Conservation (phyloP, 306 rosid species). For the Quercus mongolica region DNA sequence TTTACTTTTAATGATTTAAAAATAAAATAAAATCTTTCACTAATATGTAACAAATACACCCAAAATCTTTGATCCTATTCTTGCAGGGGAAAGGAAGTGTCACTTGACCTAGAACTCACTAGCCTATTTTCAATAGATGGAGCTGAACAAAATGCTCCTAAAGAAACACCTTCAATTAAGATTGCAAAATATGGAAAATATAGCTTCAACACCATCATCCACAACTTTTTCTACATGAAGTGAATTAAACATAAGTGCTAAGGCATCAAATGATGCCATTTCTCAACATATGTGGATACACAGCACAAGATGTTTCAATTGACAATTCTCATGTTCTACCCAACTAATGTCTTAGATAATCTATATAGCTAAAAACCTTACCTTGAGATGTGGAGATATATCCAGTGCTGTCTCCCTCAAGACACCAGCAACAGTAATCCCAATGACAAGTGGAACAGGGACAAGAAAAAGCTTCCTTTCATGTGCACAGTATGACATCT, state of each 20-base stretch:
- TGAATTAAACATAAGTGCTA: not conserved
- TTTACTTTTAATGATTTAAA: not conserved
- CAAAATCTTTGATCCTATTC: too few relatives aligned
- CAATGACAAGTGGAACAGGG: conserved; percentile 63
- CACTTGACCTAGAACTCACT: too few relatives aligned
- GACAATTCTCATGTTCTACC: conserved; percentile 5
- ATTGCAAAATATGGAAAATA: not conserved
- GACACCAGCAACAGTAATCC: conserved; percentile 66
- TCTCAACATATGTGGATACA: conserved; percentile 4
- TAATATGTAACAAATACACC: not conserved
- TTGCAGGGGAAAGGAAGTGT: too few relatives aligned
- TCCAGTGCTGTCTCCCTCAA: conserved; percentile 60
- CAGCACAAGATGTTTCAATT: not conserved
- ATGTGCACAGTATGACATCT: conserved; percentile 87
- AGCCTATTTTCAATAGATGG: not conserved
- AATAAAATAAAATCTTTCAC: not conserved
- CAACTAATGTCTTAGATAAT: conserved; percentile 9
- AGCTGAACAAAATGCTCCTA: conserved; percentile 1
- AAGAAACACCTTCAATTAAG: not conserved
- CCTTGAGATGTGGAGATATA: conserved; percentile 70
- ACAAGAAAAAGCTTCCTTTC: conserved; percentile 64
- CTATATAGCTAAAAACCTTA: conserved; percentile 19
- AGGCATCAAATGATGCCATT: not conserved
- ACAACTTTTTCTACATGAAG: not conserved
- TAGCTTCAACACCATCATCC: not conserved